These are phyloP conservation scores for Lactifluus volemus DNA, from an alignment of 768 basidiomycete species.

Conservation along the genomic window DNA sequence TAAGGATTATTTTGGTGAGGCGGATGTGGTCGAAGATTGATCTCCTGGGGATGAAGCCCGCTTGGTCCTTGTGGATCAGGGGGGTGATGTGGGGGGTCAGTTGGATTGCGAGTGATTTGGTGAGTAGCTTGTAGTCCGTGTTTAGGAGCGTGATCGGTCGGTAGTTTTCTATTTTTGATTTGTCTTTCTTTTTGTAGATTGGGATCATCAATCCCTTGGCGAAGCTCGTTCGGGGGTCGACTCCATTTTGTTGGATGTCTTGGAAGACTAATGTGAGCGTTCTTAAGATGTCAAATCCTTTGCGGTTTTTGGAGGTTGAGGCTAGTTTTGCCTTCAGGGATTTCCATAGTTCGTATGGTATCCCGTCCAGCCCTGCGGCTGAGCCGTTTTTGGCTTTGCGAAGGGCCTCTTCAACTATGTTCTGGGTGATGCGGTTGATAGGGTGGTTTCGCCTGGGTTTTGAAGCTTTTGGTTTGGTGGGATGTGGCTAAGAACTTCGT, in stretches of 20 bases:
- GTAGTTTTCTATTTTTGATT: conserved; percentile 15
- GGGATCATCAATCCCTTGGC: too few species aligned
- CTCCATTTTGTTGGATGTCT: not conserved
- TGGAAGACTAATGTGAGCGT: too few species aligned
- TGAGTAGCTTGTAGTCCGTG: not conserved
- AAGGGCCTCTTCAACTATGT: too few species aligned
- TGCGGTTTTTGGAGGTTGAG: conserved; percentile 1
- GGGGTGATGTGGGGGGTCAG: not conserved
- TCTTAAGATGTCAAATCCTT: not conserved
- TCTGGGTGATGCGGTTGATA: too few species aligned
- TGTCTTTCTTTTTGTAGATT: not conserved
- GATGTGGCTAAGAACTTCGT: too few species aligned
- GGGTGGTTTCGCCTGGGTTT: too few species aligned
- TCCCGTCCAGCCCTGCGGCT: not conserved
- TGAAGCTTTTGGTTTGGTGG: too few species aligned
- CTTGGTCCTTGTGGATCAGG: conserved; percentile 3
- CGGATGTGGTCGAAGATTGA: not conserved
- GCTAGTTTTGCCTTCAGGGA: not conserved
- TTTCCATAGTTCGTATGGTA: not conserved
- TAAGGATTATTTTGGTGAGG: not conserved
- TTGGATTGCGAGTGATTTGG: conserved; percentile 7
- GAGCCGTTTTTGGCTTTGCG: not conserved
- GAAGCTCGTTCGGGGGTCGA: too few species aligned
- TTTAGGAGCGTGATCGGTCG: conserved; percentile 16
- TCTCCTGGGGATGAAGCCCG: not conserved